A percentile compares a stretch with the other conserved stretches of the same genome.
Evolutionary conservation across 169 alveolate species (phyloP).

Genomic region (Plasmodium yoelii): DNA sequence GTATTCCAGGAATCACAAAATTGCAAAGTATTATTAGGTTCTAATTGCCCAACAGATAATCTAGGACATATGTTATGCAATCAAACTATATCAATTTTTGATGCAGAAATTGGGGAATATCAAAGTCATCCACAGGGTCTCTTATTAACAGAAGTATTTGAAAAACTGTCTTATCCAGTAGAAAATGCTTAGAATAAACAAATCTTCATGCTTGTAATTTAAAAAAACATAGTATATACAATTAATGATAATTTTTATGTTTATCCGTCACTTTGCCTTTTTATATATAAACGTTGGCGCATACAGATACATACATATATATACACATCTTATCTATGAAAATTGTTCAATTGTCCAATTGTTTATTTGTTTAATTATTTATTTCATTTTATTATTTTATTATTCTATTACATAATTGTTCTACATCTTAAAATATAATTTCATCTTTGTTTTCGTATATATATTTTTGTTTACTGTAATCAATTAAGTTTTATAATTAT

Average conservation of each 20-base stretch:
- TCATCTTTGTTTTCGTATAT: no score
- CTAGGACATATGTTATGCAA: slow-evolving; percentile 52
- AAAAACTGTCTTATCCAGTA: slow-evolving; percentile 41
- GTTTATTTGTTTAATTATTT: neutral
- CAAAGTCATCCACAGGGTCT: slow-evolving; percentile 74
- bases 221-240: no score
- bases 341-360: neutral
- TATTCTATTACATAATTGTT: no score
- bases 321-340: neutral
- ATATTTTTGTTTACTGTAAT: no score
- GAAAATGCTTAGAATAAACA: slow-evolving; percentile 43
- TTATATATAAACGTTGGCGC: neutral
- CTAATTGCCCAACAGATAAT: slow-evolving; percentile 73
- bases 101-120: slow-evolving; percentile 76
- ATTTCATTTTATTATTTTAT: no score
- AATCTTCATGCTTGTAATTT: neutral
- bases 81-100: slow-evolving; percentile 65
- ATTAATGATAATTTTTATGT: no score
- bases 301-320: slow-evolving; percentile 4
- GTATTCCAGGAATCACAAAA: slow-evolving; percentile 46
- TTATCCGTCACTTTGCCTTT: no score
- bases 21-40: slow-evolving; percentile 36
- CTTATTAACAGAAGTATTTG: slow-evolving; percentile 44
- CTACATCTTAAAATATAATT: no score
- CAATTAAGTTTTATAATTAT: no score